phyloP scores from a whole-genome alignment of 2,329 filamentous ascomycete genomes.

The Penicillium sp. region DNA sequence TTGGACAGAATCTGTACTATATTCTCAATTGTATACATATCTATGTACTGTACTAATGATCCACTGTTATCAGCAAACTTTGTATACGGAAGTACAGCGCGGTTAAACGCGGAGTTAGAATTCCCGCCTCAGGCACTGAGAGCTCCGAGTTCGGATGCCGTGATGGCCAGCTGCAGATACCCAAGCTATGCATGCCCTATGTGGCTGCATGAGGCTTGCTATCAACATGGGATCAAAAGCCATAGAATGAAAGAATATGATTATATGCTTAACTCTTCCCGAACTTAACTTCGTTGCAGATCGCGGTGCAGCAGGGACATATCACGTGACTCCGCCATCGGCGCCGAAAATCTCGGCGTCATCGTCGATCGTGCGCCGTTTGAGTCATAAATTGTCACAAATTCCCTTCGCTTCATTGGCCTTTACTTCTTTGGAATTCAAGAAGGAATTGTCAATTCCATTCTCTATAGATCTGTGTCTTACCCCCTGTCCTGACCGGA shows the following conservation, averaged over 20 bases:
- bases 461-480: not conserved
- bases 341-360: constrained; percentile 24
- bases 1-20: constrained; percentile 6
- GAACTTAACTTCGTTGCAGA: not conserved
- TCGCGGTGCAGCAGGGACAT: not conserved
- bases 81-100: constrained; percentile 5
- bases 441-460: not conserved
- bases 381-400: constrained; percentile 25
- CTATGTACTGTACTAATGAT: constrained; percentile 1
- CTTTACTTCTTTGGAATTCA: constrained; percentile 2
- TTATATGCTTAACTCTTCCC: not conserved
- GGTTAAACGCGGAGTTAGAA: constrained; percentile 13
- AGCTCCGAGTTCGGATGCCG: constrained; percentile 16
- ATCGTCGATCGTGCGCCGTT: constrained; percentile 15
- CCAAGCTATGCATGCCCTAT: not conserved
- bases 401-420: constrained; percentile 20
- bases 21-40: constrained; percentile 1
- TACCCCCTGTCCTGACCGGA: constrained; percentile 3
- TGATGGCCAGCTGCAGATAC: not conserved
- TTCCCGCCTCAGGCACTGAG: not conserved
- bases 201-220: not conserved
- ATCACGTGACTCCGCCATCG: constrained; percentile 27
- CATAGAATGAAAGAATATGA: not conserved
- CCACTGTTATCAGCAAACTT: not conserved
- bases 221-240: not conserved